A percentile compares a stretch with the other conserved stretches of the same genome.
Evolutionary conservation across 2,329 filamentous ascomycete genomes (phyloP).

Genomic region (Akanthomyces uredinophilus): DNA sequence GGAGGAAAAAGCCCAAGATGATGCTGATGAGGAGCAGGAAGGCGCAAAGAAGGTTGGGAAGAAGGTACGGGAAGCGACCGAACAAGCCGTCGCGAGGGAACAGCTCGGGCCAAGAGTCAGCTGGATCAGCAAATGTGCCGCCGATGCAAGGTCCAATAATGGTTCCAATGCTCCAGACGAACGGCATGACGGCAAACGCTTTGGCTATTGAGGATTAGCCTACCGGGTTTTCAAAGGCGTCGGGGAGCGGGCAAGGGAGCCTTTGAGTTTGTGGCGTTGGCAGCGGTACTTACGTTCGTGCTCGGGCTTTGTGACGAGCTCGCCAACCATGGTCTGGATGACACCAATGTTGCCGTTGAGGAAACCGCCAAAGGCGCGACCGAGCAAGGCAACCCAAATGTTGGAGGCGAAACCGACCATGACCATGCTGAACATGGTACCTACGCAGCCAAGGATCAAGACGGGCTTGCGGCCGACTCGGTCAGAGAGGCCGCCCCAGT

Average conservation of each 20-base stretch:
- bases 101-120: slow-evolving; percentile 62
- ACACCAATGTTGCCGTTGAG: slow-evolving; percentile 90
- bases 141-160: slow-evolving; percentile 87
- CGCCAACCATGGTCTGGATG: slow-evolving; percentile 88
- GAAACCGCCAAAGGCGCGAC: slow-evolving; percentile 71
- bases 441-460: slow-evolving; percentile 72
- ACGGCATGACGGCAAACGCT: slow-evolving; percentile 89
- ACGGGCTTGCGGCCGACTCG: slow-evolving; percentile 80
- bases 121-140: slow-evolving; percentile 77
- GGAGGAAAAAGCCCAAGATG: slow-evolving; percentile 69
- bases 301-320: slow-evolving; percentile 75
- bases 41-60: slow-evolving; percentile 85
- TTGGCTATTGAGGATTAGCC: slow-evolving; percentile 49
- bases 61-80: slow-evolving; percentile 73
- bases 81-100: slow-evolving; percentile 69
- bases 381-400: slow-evolving; percentile 76
- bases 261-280: neutral
- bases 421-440: slow-evolving; percentile 77
- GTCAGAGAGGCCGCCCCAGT: slow-evolving; percentile 82
- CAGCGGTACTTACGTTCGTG: slow-evolving; percentile 67
- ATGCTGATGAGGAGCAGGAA: slow-evolving; percentile 72
- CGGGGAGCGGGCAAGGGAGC: neutral
- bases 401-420: slow-evolving; percentile 78
- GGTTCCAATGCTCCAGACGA: slow-evolving; percentile 86
- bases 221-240: neutral